A percentile compares a stretch with the other conserved stretches of the same genome.
phyloP scores from a whole-genome alignment of 495 filamentous ascomycete genomes.

The Evernia prunastri region DNA sequence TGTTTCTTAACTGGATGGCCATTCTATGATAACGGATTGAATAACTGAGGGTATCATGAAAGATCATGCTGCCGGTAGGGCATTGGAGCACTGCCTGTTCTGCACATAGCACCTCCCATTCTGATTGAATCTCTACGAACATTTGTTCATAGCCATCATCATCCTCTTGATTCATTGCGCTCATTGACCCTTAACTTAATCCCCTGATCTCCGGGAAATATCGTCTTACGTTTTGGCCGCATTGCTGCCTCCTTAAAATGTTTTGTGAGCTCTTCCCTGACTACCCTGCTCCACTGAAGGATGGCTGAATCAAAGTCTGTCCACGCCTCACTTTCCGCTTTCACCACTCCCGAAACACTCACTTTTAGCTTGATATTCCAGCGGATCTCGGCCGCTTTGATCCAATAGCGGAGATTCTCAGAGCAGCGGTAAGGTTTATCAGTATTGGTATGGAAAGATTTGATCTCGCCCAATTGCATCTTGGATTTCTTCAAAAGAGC shows the following conservation, averaged over 20 bases:
- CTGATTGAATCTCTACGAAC: not conserved
- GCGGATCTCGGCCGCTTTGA: constrained; percentile 88
- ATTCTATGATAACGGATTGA: not conserved
- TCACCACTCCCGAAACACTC: constrained; percentile 80
- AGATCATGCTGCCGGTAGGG: not conserved
- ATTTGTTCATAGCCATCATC: constrained; percentile 5
- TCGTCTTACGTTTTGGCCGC: constrained; percentile 1
- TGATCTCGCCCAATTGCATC: constrained; percentile 85
- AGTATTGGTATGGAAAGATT: constrained; percentile 77
- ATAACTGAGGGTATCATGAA: constrained; percentile 14
- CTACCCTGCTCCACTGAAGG: constrained; percentile 67
- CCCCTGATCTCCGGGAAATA: constrained; percentile 7
- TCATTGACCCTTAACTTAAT: constrained; percentile 1
- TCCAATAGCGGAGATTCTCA: constrained; percentile 91
- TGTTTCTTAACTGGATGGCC: not conserved
- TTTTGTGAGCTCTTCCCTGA: constrained; percentile 66
- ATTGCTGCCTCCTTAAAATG: constrained; percentile 45
- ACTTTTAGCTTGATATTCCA: constrained; percentile 86
- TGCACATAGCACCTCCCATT: constrained; percentile 6
- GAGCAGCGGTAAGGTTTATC: constrained; percentile 89
- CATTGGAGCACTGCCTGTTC: not conserved
- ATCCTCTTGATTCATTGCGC: constrained; percentile 9
- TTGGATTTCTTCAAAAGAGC: constrained; percentile 75
- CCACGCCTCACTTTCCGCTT: constrained; percentile 64
- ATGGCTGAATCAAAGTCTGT: constrained; percentile 72